phyloP scores from a whole-genome alignment of 768 basidiomycete genomes.

The Piloderma croceum region DNA sequence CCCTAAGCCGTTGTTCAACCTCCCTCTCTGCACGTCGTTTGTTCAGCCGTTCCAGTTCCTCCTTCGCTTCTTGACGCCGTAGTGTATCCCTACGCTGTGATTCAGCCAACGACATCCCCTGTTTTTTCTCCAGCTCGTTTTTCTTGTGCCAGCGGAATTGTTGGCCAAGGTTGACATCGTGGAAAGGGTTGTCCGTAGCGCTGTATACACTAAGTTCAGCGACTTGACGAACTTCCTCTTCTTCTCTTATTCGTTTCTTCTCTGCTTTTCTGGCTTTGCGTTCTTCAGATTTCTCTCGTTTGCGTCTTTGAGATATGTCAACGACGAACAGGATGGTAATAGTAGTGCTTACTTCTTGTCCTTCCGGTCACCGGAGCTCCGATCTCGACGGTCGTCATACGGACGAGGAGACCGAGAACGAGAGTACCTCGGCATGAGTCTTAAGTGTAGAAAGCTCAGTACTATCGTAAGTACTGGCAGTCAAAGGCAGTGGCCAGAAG shows the following conservation, averaged over 20 bases:
- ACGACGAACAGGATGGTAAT: not conserved
- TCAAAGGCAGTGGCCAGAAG: too few relatives aligned
- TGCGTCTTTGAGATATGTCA: slow-evolving; percentile 47
- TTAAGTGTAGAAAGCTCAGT: too few relatives aligned
- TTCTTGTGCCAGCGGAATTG: slow-evolving; percentile 99
- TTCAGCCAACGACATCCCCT: slow-evolving; percentile 76
- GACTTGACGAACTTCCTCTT: slow-evolving; percentile 87
- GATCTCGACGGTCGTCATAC: too few relatives aligned
- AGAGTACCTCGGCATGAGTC: too few relatives aligned
- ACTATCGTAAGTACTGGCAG: too few relatives aligned
- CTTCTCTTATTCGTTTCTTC: slow-evolving; percentile 75
- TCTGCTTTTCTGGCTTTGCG: slow-evolving; percentile 81
- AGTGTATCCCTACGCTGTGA: slow-evolving; percentile 73
- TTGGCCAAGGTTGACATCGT: slow-evolving; percentile 92
- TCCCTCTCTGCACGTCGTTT: slow-evolving; percentile 88
- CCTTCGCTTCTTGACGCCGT: slow-evolving; percentile 85
- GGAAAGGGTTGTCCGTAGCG: slow-evolving; percentile 95
- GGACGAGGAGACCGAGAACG: too few relatives aligned
- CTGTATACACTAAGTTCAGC: slow-evolving; percentile 96
- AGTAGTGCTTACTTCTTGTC: slow-evolving; percentile 42
- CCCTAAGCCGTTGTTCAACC: slow-evolving; percentile 78
- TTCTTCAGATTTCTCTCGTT: slow-evolving; percentile 84
- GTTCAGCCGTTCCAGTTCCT: slow-evolving; percentile 90
- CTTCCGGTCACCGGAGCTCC: slow-evolving; percentile 33
- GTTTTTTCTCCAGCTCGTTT: slow-evolving; percentile 89